Percentiles rank a stretch among this genome's conserved stretches.
phyloP scores from a whole-genome alignment of 1,284 basidiomycete species.

The Sporisorium sorghi region DNA sequence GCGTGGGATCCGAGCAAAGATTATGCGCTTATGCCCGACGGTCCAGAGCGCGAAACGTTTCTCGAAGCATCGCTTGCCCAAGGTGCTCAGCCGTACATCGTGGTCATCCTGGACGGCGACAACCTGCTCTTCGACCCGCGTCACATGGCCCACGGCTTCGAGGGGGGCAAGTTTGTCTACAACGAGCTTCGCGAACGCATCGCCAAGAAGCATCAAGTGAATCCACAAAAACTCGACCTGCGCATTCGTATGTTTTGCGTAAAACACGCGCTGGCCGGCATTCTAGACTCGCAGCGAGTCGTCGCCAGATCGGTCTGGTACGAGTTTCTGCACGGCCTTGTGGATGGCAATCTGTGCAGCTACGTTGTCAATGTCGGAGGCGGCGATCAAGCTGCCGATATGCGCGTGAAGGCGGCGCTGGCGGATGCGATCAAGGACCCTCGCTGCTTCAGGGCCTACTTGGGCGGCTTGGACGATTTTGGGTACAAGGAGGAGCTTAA shows the following conservation, averaged over 20 bases:
- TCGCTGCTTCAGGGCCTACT: conserved; percentile 34
- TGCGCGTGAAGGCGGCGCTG: conserved; percentile 40
- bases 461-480: conserved; percentile 48
- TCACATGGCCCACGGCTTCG: conserved; percentile 26
- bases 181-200: conserved; percentile 32
- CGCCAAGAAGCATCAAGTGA: conserved; percentile 32
- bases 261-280: conserved; percentile 5
- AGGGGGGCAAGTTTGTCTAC: conserved; percentile 31
- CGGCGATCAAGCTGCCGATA: conserved; percentile 38
- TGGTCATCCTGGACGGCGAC: conserved; percentile 43
- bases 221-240: conserved; percentile 24
- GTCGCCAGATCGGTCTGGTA: conserved; percentile 11
- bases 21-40: conserved; percentile 31
- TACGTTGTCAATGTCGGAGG: conserved; percentile 39
- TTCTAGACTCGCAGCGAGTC: neutral
- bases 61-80: conserved; percentile 4
- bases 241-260: conserved; percentile 30
- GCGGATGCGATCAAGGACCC: conserved; percentile 42
- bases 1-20: conserved; percentile 39
- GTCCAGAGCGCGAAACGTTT: conserved; percentile 9
- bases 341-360: conserved; percentile 29
- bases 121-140: conserved; percentile 37
- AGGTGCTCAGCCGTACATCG: conserved; percentile 21
- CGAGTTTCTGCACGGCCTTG: conserved; percentile 35
- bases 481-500: conserved; percentile 40